Base-by-base conservation (phyloP, 768 basidiomycete species). In the Stropharia rugosoannulata region DNA sequence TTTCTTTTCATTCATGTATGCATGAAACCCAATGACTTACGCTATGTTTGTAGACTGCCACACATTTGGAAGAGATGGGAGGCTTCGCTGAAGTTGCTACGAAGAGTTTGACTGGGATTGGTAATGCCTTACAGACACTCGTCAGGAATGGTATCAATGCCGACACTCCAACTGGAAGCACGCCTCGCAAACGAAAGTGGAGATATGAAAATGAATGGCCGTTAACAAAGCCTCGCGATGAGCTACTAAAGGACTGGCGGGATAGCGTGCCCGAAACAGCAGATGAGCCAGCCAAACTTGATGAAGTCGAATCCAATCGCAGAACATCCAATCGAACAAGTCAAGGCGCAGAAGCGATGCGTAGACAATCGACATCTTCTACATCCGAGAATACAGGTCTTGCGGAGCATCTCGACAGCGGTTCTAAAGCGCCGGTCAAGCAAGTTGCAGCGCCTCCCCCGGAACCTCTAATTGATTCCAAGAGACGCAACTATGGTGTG, bases 101-200 rank as follows among this genome's bases (percentile, higher is more conserved):
- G 9, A 68, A 69, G 10, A 75, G 81, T 29, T 66, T 93, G 5
- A 64, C 75, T 4, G 67, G 74, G 4, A 67, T 89, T 18, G 80
- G 80, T 42, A 72, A 77, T 18, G 79, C 80, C 1, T 80, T 79
- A 2, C 73, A 78, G 29, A 70, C 74, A 12, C 70, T 93, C 18
- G 66, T 77, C 6, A 80, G 84, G 27, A 75, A 84, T 53, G 90
- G 85, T 8, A 74, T 80, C 7, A 79, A 73, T 54, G 82, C 84
- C 52, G 92, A 93, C 63, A 65, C 72, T 18, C 72, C 88, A 1
- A 90, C 86, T 12, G 92, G 92, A 5, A 71, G 72, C 51, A 94
- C 92, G 3, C 93, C 93, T 36, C 83, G 82, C 44, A 93, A 90
- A 74, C 85, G 89, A 32, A 69, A 71, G 29, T 89, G 88, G 84